Percentiles rank a stretch among this genome's conserved stretches.
Evolutionary conservation across 2,329 filamentous ascomycete species (phyloP).

Genomic region (Xylaria sp.): DNA sequence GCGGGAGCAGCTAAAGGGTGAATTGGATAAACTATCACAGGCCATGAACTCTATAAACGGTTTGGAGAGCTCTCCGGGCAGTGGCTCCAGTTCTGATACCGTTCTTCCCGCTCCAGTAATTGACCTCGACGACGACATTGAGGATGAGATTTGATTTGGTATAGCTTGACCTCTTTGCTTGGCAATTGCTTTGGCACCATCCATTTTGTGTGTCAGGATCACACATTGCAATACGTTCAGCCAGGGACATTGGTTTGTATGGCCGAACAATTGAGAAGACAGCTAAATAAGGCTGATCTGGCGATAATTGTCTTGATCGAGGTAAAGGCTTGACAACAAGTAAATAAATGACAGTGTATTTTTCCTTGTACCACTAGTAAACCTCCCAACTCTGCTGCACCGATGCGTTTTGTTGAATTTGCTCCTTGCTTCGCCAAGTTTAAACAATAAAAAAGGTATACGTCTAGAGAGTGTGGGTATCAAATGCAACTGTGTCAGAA

Average conservation of each 20-base stretch:
- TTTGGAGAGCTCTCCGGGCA: constrained; percentile 53
- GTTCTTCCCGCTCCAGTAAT: constrained; percentile 12
- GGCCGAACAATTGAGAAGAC: background rate
- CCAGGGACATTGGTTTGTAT: background rate
- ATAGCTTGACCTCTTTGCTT: constrained; percentile 7
- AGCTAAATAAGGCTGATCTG: background rate
- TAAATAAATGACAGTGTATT: constrained; percentile 23
- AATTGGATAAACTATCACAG: constrained; percentile 59
- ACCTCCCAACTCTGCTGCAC: constrained; percentile 25
- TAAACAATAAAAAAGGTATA: background rate
- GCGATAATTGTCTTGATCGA: background rate
- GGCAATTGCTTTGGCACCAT: background rate
- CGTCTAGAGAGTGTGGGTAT: constrained; percentile 38
- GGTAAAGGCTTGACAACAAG: constrained; percentile 6
- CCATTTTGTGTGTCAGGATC: background rate
- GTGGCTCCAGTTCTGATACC: constrained; percentile 35
- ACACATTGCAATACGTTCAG: constrained; percentile 1
- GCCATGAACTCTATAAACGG: constrained; percentile 59
- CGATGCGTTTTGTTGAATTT: constrained; percentile 19
- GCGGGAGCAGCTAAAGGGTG: constrained; percentile 56
- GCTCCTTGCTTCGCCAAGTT: constrained; percentile 2
- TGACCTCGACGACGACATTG: constrained; percentile 37
- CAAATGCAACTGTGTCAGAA: constrained; percentile 28
- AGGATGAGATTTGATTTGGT: constrained; percentile 35
- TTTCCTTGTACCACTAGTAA: constrained; percentile 10